Evolutionary conservation across 2,329 filamentous ascomycete species (phyloP), one percentile per base, ranked within the genome.

Genomic region (Pseudocercospora musae): DNA sequence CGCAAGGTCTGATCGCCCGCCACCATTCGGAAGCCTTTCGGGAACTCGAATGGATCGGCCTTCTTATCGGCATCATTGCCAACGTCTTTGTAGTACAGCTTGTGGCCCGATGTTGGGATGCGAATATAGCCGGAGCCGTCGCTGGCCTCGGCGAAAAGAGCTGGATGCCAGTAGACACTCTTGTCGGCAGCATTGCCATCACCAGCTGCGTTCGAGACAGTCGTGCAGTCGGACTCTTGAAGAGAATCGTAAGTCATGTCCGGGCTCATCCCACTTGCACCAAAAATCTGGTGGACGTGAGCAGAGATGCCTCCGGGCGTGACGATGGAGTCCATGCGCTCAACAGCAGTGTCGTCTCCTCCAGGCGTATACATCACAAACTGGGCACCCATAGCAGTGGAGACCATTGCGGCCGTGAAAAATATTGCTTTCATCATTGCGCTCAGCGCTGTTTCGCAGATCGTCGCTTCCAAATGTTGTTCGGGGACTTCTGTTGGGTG

Each of bases 121-220:
- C 82, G 81, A 27, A 72, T 46, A 75, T 87, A 84, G 68, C 91
- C 85, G 55, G 82, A 82, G 58, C 84, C 84, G 66, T 87, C 85
- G 67, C 82, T 78, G 70, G 86, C 82, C 65, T 89, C 76, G 68
- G 88, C 91, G 77, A 87, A 92, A 3, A 92, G 78, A 13, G 81
- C 79, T 2, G 90, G 89, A 63, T 88, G 86, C 90, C 90, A 93
- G 80, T 94, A 93, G 76, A 89, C 88, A 69, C 84, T 89, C 74
- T 86, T 82, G 77, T 92, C 89, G 57, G 84, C 85, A 68, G 82
- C 85, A 42, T 70, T 70, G 6, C 65, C 62, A 11, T 66, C 60
- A 33, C 67, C 67, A 40, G 62, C 59, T 11, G 70, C 69, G 57
- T 60, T 62, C 21, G 66, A 67, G n/a, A 73, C 63, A 29, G 67